Evolutionary conservation across 108 stramenopile species (phyloP).

Genomic region (Skeletonema grethae): DNA sequence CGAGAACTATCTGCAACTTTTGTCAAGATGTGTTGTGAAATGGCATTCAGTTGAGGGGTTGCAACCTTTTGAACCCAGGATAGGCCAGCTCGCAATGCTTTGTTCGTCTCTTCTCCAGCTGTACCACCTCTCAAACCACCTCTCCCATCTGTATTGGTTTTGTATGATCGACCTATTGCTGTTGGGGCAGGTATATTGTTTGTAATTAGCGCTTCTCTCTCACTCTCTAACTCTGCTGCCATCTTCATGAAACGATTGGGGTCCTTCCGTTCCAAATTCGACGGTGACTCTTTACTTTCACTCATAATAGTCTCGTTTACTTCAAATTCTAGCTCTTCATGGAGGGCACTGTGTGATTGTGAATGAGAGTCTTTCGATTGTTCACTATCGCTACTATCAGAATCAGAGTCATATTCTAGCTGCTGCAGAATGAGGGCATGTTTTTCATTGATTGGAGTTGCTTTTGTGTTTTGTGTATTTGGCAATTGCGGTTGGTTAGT

Average conservation of each 20-base stretch:
- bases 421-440: conserved; percentile 34
- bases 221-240: conserved; percentile 34
- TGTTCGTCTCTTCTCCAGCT: conserved; percentile 27
- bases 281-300: background rate
- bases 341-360: conserved; percentile 8
- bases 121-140: conserved; percentile 6
- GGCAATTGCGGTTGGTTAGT: background rate
- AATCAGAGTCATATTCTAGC: conserved; percentile 39
- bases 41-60: conserved; percentile 38
- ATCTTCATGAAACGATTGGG: conserved; percentile 46
- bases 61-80: conserved; percentile 43
- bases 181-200: conserved; percentile 5
- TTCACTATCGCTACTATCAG: conserved; percentile 35
- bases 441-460: conserved; percentile 25
- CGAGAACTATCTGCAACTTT: conserved; percentile 29
- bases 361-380: conserved; percentile 11
- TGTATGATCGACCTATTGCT: background rate
- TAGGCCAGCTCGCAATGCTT: conserved; percentile 25
- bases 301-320: conserved; percentile 1
- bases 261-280: conserved; percentile 20
- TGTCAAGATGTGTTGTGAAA: conserved; percentile 35
- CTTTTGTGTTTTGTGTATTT: conserved; percentile 2
- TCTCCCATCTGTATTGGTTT: background rate
- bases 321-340: conserved; percentile 31
- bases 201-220: conserved; percentile 23